Conservation (phyloP, 139 green algal genomes). For the Micromonas commoda region DNA sequence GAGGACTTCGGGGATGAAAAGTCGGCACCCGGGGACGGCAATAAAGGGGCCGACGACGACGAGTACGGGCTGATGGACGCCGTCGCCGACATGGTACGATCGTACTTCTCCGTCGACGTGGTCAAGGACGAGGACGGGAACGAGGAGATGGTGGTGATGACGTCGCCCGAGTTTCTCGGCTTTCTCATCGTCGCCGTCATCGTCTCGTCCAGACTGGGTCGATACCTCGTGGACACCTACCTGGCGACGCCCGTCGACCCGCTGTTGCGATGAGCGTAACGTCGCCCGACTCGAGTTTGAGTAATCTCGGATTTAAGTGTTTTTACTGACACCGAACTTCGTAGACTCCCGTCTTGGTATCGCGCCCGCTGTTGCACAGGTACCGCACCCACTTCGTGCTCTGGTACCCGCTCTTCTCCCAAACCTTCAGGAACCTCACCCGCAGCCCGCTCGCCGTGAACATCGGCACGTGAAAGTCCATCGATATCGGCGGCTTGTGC, state of each 20-base stretch:
- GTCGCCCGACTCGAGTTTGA: too few species aligned
- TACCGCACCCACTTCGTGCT: slow-evolving; percentile 91
- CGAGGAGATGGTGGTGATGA: slow-evolving; percentile 1
- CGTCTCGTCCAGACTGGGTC: background rate
- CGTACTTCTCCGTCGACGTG: background rate
- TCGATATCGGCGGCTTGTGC: slow-evolving; percentile 66
- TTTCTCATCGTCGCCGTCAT: background rate
- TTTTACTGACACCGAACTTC: slow-evolving; percentile 42
- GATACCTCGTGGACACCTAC: background rate
- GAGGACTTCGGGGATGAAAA: background rate
- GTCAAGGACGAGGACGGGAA: background rate
- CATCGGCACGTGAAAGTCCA: slow-evolving; percentile 79
- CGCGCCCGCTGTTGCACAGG: slow-evolving; percentile 63
- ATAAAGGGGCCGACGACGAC: background rate
- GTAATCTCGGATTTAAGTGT: too few species aligned
- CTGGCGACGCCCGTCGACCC: background rate
- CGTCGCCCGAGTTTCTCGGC: background rate
- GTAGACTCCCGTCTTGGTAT: slow-evolving; percentile 52
- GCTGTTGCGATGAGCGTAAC: background rate
- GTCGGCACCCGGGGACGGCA: too few species aligned
- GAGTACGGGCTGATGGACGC: background rate
- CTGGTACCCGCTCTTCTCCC: slow-evolving; percentile 43
- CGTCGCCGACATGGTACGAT: background rate
- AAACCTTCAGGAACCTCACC: slow-evolving; percentile 86
- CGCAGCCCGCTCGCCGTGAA: slow-evolving; percentile 73